Base-by-base conservation (phyloP, 257 asterid species). In the Przewalskia tangutica region DNA sequence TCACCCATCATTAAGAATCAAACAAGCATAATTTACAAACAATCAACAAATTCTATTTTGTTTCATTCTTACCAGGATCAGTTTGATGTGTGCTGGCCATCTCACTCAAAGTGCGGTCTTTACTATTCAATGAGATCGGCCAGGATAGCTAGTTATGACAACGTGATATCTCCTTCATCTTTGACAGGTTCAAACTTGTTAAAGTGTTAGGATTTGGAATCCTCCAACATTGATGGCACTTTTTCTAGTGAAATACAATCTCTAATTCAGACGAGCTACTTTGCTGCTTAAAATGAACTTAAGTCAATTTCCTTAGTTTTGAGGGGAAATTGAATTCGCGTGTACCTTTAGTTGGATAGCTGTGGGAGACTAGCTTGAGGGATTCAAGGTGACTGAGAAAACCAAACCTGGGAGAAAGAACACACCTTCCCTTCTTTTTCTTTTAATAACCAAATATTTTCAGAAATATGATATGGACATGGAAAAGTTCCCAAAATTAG, bases 1-100 rank as follows among this genome's bases (percentile, higher is more conserved):
- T 48, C n/a, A 42, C n/a, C 13, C 38, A 18, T 0, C 0, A 4
- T 42, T 18, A 68, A 73, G 18, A 11, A 73, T 12, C 4, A 0
- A 18, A 20, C 55, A 3, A 46, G 79, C 59, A 71, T 71, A 71
- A 70, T 70, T 70, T 9, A 12, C 6, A 46, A 44, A 70, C 54
- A 40, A 68, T 17, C 14, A 68, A 17, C n/a, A 10, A 44, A 44
- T 18, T 42, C 55, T 44, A 18, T 70, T 44, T 5, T 20, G 58
- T 71, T 44, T 44, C 58, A n/a, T n/a, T 44, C 77, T 68, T 70
- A 70, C n/a, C 77, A 42, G 77, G 56, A 70, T 42, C 77, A 70
- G 17, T 42, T n/a, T 18, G 56, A 42, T 42, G 54, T 42, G 55
- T 70, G n/a, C 34, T 1, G 9, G n/a, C 55, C 34, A n/a, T 40